A percentile compares a stretch with the other conserved stretches of the same genome.
Conservation (phyloP, 768 basidiomycete genomes). For the Amanita exitialis region DNA sequence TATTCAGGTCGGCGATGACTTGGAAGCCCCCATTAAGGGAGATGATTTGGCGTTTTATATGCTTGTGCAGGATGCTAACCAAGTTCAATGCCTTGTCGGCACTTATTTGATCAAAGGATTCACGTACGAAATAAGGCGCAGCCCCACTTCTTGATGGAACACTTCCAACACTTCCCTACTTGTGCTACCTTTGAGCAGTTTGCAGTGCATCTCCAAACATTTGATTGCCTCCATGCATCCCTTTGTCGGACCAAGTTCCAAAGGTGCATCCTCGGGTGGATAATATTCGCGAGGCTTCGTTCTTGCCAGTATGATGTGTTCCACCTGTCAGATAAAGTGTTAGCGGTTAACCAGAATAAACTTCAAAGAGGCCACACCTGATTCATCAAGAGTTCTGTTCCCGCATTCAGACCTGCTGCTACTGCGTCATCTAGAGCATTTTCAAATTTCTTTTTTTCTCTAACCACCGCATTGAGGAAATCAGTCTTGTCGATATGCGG, state of each 20-base stretch:
- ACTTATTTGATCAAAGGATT: too few species aligned
- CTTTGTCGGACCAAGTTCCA: constrained; percentile 79
- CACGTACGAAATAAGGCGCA: constrained; percentile 73
- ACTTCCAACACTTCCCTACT: constrained; percentile 96
- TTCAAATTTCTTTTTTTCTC: constrained; percentile 97
- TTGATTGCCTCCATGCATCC: constrained; percentile 87
- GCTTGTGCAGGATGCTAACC: constrained; percentile 89
- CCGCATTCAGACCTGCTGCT: constrained; percentile 87
- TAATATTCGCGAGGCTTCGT: constrained; percentile 87
- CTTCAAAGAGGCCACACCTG: constrained; percentile 41
- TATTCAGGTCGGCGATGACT: constrained; percentile 92
- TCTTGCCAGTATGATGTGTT: constrained; percentile 79
- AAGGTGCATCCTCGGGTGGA: constrained; percentile 66
- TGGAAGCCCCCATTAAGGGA: constrained; percentile 91
- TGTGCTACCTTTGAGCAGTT: constrained; percentile 84
- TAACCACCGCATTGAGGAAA: constrained; percentile 84
- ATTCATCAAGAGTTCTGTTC: constrained; percentile 92
- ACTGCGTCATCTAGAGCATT: constrained; percentile 88
- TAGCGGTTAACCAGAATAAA: background rate
- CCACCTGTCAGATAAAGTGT: constrained; percentile 46
- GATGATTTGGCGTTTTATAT: constrained; percentile 95
- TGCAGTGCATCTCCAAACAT: constrained; percentile 87
- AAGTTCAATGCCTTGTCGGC: background rate
- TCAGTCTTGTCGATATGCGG: constrained; percentile 88
- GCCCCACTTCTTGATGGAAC: constrained; percentile 95